Conservation (phyloP, 2,329 filamentous ascomycete genomes). For the Hypoxylon sp. region DNA sequence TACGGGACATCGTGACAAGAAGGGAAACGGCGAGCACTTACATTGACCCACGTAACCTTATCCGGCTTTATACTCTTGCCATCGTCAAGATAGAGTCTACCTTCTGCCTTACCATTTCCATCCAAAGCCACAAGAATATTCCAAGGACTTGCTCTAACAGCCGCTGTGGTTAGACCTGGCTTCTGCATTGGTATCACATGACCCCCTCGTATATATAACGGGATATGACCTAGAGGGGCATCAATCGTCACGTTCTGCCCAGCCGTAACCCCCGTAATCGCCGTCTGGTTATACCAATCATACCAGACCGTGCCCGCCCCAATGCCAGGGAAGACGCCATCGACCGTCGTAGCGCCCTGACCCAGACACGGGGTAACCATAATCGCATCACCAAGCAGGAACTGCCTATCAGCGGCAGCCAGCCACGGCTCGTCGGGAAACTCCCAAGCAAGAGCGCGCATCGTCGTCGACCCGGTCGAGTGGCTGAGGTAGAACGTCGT, state of each 20-base stretch:
- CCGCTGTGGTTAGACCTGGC: slow-evolving; percentile 73
- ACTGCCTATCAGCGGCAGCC: slow-evolving; percentile 75
- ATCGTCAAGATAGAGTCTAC: slow-evolving; percentile 78
- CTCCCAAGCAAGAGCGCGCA: slow-evolving; percentile 80
- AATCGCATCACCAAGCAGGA: slow-evolving; percentile 74
- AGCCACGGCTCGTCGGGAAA: slow-evolving; percentile 78
- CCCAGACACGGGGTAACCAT: slow-evolving; percentile 76
- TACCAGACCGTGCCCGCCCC: slow-evolving; percentile 74
- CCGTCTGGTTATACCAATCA: slow-evolving; percentile 79
- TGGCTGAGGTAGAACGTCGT: slow-evolving; percentile 77
- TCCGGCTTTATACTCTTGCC: slow-evolving; percentile 73
- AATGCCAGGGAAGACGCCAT: slow-evolving; percentile 77
- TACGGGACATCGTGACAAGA: neutral
- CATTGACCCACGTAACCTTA: slow-evolving; percentile 65
- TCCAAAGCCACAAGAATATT: slow-evolving; percentile 73
- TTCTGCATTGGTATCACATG: slow-evolving; percentile 75
- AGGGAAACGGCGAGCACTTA: slow-evolving; percentile 44
- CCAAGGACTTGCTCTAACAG: slow-evolving; percentile 73
- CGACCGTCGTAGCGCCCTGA: slow-evolving; percentile 70
- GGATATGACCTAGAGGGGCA: slow-evolving; percentile 73
- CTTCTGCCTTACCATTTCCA: slow-evolving; percentile 65
- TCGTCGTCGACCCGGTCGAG: slow-evolving; percentile 73
- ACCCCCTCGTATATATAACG: slow-evolving; percentile 77
- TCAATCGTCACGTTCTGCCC: slow-evolving; percentile 57
- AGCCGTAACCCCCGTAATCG: slow-evolving; percentile 54